phyloP scores from a whole-genome alignment of 106 monocot species.

The Platanthera zijinensis region DNA sequence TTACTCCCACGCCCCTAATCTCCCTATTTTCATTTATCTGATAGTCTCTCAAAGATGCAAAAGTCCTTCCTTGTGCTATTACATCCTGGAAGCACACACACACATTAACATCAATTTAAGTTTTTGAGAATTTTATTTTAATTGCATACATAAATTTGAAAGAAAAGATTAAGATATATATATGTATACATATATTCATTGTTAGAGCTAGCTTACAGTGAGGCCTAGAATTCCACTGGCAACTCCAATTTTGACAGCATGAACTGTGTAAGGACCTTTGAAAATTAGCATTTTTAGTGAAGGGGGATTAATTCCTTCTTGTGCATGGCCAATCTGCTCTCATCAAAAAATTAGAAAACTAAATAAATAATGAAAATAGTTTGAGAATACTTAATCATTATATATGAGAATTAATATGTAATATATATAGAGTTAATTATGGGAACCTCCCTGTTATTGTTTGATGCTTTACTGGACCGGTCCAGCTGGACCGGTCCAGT shows the following conservation, averaged over 20 bases:
- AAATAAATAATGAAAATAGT: too few relatives aligned
- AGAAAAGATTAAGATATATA: too few relatives aligned
- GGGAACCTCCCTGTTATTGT: too few relatives aligned
- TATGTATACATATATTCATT: too few relatives aligned
- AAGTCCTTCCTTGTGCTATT: slow-evolving; percentile 81
- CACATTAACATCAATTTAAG: not conserved
- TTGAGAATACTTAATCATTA: not conserved
- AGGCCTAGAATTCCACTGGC: slow-evolving; percentile 71
- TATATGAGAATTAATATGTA: too few relatives aligned
- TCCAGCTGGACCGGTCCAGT: too few relatives aligned
- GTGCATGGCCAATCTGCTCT: slow-evolving; percentile 66
- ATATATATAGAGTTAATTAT: too few relatives aligned
- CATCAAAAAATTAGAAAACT: not conserved
- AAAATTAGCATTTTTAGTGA: slow-evolving; percentile 65
- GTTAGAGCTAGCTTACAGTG: slow-evolving; percentile 12
- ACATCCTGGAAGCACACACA: slow-evolving; percentile 44
- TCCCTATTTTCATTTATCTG: slow-evolving; percentile 87
- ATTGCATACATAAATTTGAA: too few relatives aligned
- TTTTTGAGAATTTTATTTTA: too few relatives aligned
- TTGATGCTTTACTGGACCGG: too few relatives aligned
- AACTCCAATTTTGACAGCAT: slow-evolving; percentile 65
- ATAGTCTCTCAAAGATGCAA: slow-evolving; percentile 80
- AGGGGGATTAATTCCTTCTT: slow-evolving; percentile 70
- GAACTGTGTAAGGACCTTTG: slow-evolving; percentile 30
- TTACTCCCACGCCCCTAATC: slow-evolving; percentile 82